These are phyloP conservation scores for Hypoxylon lenormandii DNA, from an alignment of 495 filamentous ascomycete species.

Conservation along the genomic window DNA sequence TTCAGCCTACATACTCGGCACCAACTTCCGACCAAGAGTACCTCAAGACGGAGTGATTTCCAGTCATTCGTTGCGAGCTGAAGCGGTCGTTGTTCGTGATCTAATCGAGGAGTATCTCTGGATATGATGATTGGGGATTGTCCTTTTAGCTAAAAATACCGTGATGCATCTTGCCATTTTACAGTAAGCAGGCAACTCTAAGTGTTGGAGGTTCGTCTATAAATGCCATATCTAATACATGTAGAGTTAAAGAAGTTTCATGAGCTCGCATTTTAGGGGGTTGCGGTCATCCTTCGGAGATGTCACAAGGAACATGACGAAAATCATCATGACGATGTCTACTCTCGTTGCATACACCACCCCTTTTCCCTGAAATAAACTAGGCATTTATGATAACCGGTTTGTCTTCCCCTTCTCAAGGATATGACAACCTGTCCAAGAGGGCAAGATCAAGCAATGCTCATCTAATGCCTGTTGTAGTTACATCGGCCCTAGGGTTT, in stretches of 20 bases:
- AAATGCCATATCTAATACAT: background rate
- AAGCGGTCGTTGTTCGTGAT: background rate
- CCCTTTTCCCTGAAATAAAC: background rate
- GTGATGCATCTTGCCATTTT: background rate
- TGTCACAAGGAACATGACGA: background rate
- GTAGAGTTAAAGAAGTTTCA: background rate
- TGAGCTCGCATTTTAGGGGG: background rate
- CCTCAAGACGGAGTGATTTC: background rate
- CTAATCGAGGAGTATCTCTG: background rate
- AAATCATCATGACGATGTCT: background rate
- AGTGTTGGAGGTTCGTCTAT: background rate
- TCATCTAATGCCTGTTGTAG: background rate
- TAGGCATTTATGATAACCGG: too few species aligned
- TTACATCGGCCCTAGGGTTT: background rate
- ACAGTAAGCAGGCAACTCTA: background rate
- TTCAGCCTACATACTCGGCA: constrained; percentile 18
- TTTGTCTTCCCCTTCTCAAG: too few species aligned
- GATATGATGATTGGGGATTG: background rate
- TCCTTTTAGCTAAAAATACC: background rate
- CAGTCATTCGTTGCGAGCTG: background rate
- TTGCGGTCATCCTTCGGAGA: background rate
- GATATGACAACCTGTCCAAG: too few species aligned
- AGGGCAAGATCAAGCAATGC: background rate
- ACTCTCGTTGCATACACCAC: background rate
- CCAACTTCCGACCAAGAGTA: constrained; percentile 12